phyloP scores from a whole-genome alignment of 495 filamentous ascomycete genomes.

The Podospora anserina region DNA sequence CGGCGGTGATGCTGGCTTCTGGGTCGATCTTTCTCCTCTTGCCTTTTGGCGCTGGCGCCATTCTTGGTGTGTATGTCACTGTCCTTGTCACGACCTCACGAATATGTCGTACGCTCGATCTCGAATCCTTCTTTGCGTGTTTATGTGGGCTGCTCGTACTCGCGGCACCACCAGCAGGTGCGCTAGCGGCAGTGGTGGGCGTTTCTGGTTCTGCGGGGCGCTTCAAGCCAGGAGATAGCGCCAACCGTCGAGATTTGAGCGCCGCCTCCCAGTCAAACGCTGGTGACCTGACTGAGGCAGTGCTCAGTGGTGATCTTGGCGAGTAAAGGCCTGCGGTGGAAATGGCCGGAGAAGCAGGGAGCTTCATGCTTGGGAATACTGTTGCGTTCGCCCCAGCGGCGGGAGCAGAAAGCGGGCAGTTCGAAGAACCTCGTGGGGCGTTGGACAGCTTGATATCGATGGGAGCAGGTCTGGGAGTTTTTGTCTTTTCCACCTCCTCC shows the following conservation, averaged over 20 bases:
- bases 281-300: conserved; percentile 54
- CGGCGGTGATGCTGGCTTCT: conserved; percentile 24
- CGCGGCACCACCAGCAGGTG: background rate
- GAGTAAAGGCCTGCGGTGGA: conserved; percentile 45
- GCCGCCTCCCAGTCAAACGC: conserved; percentile 59
- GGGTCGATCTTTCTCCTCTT: conserved; percentile 69
- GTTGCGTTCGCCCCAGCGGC: conserved; percentile 49
- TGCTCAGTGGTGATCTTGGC: conserved; percentile 49
- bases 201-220: conserved; percentile 38
- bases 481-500: conserved; percentile 17
- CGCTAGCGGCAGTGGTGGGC: conserved; percentile 12
- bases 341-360: conserved; percentile 59
- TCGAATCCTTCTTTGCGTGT: conserved; percentile 41
- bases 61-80: conserved; percentile 67
- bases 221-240: conserved; percentile 33
- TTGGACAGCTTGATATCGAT: conserved; percentile 37
- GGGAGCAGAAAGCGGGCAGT: conserved; percentile 57
- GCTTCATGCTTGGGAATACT: conserved; percentile 50
- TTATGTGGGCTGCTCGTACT: conserved; percentile 8
- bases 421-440: conserved; percentile 41
- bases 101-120: conserved; percentile 54
- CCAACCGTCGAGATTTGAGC: conserved; percentile 50
- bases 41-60: conserved; percentile 70
- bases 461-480: conserved; percentile 26
- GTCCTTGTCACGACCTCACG: conserved; percentile 72